Evolutionary conservation across 2,329 filamentous ascomycete species (phyloP), one percentile per base, ranked within the genome.

Genomic region (Knoxdaviesia proteae): DNA sequence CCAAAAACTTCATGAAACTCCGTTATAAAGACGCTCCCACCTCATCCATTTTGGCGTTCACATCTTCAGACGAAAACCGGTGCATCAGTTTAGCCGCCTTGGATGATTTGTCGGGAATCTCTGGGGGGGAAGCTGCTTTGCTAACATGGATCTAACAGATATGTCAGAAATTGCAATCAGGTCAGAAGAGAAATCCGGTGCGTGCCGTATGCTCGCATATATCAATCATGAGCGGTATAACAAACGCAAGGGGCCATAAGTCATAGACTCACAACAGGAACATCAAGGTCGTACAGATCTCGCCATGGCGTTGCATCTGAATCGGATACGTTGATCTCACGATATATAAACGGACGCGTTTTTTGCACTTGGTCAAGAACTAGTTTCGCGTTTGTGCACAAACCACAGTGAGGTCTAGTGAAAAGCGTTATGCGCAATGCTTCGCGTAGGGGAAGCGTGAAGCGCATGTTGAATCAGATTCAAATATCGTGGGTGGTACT

Each of bases 221-320:
- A 9, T 40, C 7, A 41, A 34, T 29, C 30, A 20, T 37, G 11
- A 38, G 35, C 11, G 34, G 9, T 35, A 29, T 30, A 29, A n/a
- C n/a, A 11, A 20, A 29, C 5, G 29, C 4, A 36, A 30, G n/a
- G 32, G 11, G n/a, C 31, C 32, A 34, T 35, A n/a, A 20, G 10
- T 36, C 43, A n/a, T 7, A 6, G 11, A 57, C 68, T 52, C 62
- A 87, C 81, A 53, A 87, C 82, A 0, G 82, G 82, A 6, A 83
- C 81, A 50, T 88, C 82, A 55, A 86, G 83, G 45, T 86, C 81
- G 54, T 88, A 88, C 1, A 84, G 53, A 40, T 77, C 67, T 52
- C 71, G 75, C 82, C 82, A 88, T 30, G 63, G 60, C 47, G 73
- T 69, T 10, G 68, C 67, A 31, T 74, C 69, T 0, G 69, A 64